Percentiles rank a stretch among this genome's conserved stretches.
Conservation (phyloP, 139 green algal genomes). For the Chlamydomonas applanata region DNA sequence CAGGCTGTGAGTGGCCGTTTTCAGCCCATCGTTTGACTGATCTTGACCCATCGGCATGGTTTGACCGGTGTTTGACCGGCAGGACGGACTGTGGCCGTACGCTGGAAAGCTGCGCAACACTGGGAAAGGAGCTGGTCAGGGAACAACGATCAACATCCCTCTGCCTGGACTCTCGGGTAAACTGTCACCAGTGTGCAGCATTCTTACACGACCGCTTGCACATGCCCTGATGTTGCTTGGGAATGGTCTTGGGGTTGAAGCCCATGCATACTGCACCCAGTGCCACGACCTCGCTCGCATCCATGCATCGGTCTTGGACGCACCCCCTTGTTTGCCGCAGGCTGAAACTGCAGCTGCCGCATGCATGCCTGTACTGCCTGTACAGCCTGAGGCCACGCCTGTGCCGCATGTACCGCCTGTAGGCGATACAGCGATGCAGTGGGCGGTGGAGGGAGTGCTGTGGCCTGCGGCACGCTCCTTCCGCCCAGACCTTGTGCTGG, state of each 20-base stretch:
- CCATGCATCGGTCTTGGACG: too few relatives aligned
- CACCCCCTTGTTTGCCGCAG: too few relatives aligned
- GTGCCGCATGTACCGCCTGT: constrained; percentile 19
- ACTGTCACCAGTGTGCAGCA: too few relatives aligned
- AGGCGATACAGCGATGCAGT: constrained; percentile 63
- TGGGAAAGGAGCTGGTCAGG: constrained; percentile 64
- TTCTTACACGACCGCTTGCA: too few relatives aligned
- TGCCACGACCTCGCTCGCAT: too few relatives aligned
- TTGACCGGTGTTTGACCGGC: not conserved
- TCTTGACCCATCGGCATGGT: too few relatives aligned
- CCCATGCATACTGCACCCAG: too few relatives aligned
- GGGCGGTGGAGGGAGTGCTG: constrained; percentile 73
- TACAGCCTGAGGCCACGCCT: not conserved
- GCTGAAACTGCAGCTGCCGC: too few relatives aligned
- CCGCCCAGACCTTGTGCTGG: constrained; percentile 83
- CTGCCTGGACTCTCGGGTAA: constrained; percentile 59
- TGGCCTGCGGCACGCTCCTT: constrained; percentile 69
- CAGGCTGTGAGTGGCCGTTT: too few relatives aligned
- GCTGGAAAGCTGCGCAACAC: constrained; percentile 66
- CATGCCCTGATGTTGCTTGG: too few relatives aligned
- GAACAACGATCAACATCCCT: constrained; percentile 79
- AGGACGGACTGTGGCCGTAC: constrained; percentile 42
- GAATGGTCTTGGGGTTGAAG: too few relatives aligned
- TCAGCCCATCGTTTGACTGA: too few relatives aligned
- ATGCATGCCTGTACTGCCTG: constrained; percentile 4